phyloP scores from a whole-genome alignment of 1,284 basidiomycete genomes.

The Cryptococcus sp. region DNA sequence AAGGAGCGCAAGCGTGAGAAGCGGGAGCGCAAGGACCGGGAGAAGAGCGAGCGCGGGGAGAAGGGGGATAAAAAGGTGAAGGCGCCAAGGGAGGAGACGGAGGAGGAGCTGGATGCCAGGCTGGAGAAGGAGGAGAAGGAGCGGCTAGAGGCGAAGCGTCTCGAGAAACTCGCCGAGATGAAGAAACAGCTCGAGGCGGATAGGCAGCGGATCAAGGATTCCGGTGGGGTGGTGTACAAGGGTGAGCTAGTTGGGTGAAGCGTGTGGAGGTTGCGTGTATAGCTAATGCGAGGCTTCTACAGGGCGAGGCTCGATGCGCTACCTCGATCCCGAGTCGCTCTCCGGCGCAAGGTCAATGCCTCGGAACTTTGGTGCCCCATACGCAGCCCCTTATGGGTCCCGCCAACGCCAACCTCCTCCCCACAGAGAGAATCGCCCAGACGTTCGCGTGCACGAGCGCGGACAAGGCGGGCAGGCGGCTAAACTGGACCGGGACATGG shows the following conservation, averaged over 20 bases:
- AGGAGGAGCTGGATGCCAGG: slow-evolving; percentile 48
- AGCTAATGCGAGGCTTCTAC: background rate
- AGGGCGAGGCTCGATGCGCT: slow-evolving; percentile 50
- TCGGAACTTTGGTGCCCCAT: slow-evolving; percentile 30
- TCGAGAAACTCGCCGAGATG: slow-evolving; percentile 32
- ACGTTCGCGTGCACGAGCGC: slow-evolving; percentile 1
- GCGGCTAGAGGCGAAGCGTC: slow-evolving; percentile 35
- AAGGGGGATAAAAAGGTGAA: slow-evolving; percentile 11
- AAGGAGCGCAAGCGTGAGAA: slow-evolving; percentile 21
- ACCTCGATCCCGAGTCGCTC: slow-evolving; percentile 45
- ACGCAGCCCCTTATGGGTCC: no score
- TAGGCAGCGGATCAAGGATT: slow-evolving; percentile 27
- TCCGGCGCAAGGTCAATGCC: slow-evolving; percentile 14
- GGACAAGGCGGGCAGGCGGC: slow-evolving; percentile 2
- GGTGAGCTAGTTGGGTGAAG: slow-evolving; percentile 24
- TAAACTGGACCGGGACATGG: slow-evolving; percentile 28
- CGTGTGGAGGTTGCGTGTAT: background rate
- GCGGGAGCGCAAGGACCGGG: slow-evolving; percentile 19
- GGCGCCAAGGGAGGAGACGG: slow-evolving; percentile 35
- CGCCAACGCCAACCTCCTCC: background rate
- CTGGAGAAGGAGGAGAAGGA: slow-evolving; percentile 50
- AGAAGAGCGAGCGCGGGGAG: slow-evolving; percentile 15
- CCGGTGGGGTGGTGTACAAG: slow-evolving; percentile 46
- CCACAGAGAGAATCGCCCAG: slow-evolving; percentile 8
- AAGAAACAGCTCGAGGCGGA: slow-evolving; percentile 36